phyloP scores from a whole-genome alignment of 1,284 basidiomycete genomes.

The Ustilago vetiveriae region DNA sequence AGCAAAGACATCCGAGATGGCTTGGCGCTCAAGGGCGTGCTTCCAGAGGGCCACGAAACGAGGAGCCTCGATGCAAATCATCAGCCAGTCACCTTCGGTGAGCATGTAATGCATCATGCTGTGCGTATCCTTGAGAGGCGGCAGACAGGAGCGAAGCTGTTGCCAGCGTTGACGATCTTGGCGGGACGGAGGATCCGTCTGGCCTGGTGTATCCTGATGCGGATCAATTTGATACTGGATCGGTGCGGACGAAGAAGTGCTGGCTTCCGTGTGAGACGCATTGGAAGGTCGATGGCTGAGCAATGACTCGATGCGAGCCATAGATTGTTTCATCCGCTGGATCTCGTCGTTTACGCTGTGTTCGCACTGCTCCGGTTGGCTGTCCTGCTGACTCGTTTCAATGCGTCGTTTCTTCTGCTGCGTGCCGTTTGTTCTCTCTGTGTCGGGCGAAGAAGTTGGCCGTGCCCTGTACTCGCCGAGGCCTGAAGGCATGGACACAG shows the following conservation, averaged over 20 bases:
- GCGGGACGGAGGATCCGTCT: conserved; percentile 14
- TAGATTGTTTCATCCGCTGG: conserved; percentile 18
- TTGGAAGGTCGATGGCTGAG: conserved; percentile 1
- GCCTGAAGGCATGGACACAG: conserved; percentile 12
- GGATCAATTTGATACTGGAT: conserved; percentile 11
- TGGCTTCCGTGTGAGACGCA: background rate
- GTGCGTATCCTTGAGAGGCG: conserved; percentile 34
- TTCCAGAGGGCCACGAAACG: conserved; percentile 32
- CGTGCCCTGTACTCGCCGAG: conserved; percentile 2
- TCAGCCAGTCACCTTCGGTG: conserved; percentile 32
- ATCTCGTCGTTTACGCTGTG: conserved; percentile 18
- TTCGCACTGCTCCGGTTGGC: no score
- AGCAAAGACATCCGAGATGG: conserved; percentile 29
- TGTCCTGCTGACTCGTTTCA: no score
- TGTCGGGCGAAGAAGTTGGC: background rate
- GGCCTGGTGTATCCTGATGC: conserved; percentile 6
- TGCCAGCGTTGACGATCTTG: conserved; percentile 22
- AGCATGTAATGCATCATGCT: conserved; percentile 29
- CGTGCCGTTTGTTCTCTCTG: background rate
- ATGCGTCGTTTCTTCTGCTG: conserved; percentile 15
- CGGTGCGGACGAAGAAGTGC: no score
- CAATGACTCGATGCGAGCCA: conserved; percentile 22
- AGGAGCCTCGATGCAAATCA: conserved; percentile 10
- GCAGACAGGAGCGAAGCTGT: conserved; percentile 13
- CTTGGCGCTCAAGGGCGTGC: conserved; percentile 16